Base-by-base conservation (phyloP, 2,329 filamentous ascomycete genomes). In the Lasiodiplodia sp. region DNA sequence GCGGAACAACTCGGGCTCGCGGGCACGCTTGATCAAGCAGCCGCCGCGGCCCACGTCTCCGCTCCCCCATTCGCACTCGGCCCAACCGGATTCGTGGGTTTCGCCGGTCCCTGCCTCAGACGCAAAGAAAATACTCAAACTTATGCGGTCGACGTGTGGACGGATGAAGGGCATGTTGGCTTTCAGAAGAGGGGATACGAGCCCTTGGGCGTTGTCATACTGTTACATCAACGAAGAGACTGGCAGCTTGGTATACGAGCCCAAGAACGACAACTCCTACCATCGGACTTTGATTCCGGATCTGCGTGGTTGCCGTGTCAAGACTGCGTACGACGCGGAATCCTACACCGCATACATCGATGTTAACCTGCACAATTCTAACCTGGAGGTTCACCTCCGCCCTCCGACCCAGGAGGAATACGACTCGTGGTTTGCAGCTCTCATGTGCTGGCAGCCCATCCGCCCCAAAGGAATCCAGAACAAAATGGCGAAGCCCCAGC, bases 401-500 rank as follows among this genome's bases (percentile, higher is more conserved):
- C 91, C 92, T 16, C 78, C 87, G 10, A 85, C 86, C 2, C 79
- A 86, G 38, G 87, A 89, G 23, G 91, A 95, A 74, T 88, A 91
- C 72, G 91, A 95, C 73, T 84, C 90, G 25, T 96, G 92, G 92
- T 87, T 94, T 68, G 92, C 92, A 16, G 92, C 92, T 8, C 79
- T 96, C 55, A 83, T 95, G 38, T 93, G 91, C 76, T 96, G 92
- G 92, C 91, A 94, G 77, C 91, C 93, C 71, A 84, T 93, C 69
- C 87, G 88, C 28, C 88, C 90, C 1, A 84, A 85, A 12, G 85
- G 85, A 14, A 81, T 87, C 18, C 80, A 83, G 70, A 84, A 84
- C 68, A 87, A 86, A 72, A 83, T 87, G 71, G 79, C 83, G 31
- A 86, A 84, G 80, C 76, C 83, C 72, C 75, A 85, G 75, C 74